Percentiles rank a stretch among this genome's conserved stretches.
Evolutionary conservation across 768 basidiomycete species (phyloP).

Genomic region (Tremella fuciformis): DNA sequence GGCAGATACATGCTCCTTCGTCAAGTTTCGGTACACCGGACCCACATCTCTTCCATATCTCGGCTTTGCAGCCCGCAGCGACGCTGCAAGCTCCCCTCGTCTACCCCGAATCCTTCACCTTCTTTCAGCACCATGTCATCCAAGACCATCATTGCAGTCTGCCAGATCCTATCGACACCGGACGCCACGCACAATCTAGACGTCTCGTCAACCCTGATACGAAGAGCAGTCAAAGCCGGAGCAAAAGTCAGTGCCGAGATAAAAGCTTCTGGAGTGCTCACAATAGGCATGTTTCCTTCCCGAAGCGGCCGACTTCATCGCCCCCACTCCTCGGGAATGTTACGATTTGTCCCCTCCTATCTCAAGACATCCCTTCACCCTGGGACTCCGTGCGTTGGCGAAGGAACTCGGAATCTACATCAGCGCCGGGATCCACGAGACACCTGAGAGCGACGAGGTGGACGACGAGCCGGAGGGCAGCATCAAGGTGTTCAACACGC

Average conservation of each 20-base stretch:
- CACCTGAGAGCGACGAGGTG: conserved; percentile 33
- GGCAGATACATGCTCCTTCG: too few species aligned
- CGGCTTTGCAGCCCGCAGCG: too few species aligned
- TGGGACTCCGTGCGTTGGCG: conserved; percentile 36
- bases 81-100: too few species aligned
- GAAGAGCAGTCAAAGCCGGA: conserved; percentile 33
- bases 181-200: conserved; percentile 38
- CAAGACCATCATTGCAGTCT: conserved; percentile 21
- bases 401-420: conserved; percentile 43
- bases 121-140: too few species aligned
- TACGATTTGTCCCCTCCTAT: conserved; percentile 38
- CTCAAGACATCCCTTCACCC: conserved; percentile 33
- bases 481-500: conserved; percentile 42
- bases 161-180: conserved; percentile 38
- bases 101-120: too few species aligned
- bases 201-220: conserved; percentile 27
- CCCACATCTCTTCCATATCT: too few species aligned
- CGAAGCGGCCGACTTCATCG: conserved; percentile 48
- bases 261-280: neutral
- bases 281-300: conserved; percentile 43
- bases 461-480: conserved; percentile 20
- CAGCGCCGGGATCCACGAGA: conserved; percentile 43
- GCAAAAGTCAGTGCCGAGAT: conserved; percentile 33
- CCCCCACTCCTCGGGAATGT: conserved; percentile 30
- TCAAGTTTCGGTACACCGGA: too few species aligned